phyloP scores from a whole-genome alignment of 371 early-diverging fungal species.

The Mucor saturninus region DNA sequence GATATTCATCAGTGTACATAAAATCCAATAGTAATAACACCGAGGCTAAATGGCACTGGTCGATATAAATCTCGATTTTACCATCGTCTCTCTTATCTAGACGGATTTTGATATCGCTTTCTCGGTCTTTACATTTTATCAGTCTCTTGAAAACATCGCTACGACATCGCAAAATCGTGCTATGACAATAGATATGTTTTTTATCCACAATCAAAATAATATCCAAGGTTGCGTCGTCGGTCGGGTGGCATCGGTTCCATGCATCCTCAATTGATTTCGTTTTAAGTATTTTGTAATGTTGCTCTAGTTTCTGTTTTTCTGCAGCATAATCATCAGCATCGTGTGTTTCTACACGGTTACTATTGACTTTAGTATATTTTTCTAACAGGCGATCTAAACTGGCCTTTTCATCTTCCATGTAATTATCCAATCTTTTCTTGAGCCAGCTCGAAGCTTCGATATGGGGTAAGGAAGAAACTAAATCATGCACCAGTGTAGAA shows the following conservation, averaged over 20 bases:
- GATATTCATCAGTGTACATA: constrained; percentile 40
- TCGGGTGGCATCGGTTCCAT: constrained; percentile 22
- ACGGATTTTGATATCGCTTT: constrained; percentile 2
- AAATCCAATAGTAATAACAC: constrained; percentile 42
- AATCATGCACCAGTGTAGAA: constrained; percentile 37
- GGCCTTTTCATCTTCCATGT: not conserved
- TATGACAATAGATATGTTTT: constrained; percentile 56
- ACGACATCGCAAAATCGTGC: constrained; percentile 28
- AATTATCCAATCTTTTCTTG: not conserved
- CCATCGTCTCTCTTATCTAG: constrained; percentile 6
- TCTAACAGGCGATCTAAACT: not conserved
- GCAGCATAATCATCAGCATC: not conserved
- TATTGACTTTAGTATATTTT: not conserved
- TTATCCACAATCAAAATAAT: constrained; percentile 39
- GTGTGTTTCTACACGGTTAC: not conserved
- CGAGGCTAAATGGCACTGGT: constrained; percentile 26
- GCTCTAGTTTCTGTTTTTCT: not conserved
- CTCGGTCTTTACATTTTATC: constrained; percentile 9
- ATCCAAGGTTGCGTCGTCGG: constrained; percentile 38
- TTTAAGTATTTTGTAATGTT: constrained; percentile 9
- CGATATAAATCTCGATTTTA: constrained; percentile 23
- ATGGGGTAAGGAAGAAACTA: constrained; percentile 49
- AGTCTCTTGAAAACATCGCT: constrained; percentile 30
- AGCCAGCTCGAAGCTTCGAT: constrained; percentile 6
- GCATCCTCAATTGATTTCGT: constrained; percentile 13